These are phyloP conservation scores for Blastobotrys chiropterorum DNA, from an alignment of 805 yeast genomes.

Conservation along the genomic window DNA sequence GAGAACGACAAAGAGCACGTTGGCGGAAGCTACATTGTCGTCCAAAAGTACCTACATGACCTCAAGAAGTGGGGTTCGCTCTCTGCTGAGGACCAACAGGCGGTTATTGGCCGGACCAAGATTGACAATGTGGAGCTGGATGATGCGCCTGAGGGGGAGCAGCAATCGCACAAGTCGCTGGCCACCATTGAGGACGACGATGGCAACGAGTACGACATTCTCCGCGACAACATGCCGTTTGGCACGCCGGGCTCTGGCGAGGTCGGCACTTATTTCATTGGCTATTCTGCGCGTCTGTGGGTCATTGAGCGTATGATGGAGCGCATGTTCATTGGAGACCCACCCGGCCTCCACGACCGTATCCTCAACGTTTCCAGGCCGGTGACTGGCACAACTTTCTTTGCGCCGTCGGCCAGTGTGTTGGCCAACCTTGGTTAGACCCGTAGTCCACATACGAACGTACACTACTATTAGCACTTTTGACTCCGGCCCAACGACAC, in stretches of 20 bases:
- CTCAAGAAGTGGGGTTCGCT: conserved; percentile 18
- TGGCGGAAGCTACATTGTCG: conserved; percentile 24
- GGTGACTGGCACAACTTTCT: conserved; percentile 17
- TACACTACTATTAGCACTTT: too few relatives aligned
- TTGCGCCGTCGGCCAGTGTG: conserved; percentile 15
- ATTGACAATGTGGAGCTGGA: conserved; percentile 17
- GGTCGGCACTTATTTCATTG: conserved; percentile 24
- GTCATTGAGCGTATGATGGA: conserved; percentile 20
- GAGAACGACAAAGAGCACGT: conserved; percentile 9
- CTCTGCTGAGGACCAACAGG: conserved; percentile 19
- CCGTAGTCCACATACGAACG: too few relatives aligned
- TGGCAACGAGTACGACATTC: conserved; percentile 26
- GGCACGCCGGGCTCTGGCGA: conserved; percentile 18
- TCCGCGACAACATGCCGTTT: conserved; percentile 25
- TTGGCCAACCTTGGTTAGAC: conserved; percentile 9
- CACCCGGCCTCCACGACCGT: conserved; percentile 22
- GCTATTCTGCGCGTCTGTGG: conserved; percentile 11
- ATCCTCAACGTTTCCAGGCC: conserved; percentile 11
- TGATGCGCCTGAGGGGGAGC: conserved; percentile 12
- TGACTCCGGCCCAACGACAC: too few relatives aligned
- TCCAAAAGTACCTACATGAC: conserved; percentile 23
- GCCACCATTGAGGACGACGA: conserved; percentile 58
- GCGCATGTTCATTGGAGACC: conserved; percentile 22
- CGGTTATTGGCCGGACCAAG: conserved; percentile 22
- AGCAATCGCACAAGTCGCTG: conserved; percentile 36